Base-by-base conservation (phyloP, 257 asterid genomes). In the Prunella vulgaris region DNA sequence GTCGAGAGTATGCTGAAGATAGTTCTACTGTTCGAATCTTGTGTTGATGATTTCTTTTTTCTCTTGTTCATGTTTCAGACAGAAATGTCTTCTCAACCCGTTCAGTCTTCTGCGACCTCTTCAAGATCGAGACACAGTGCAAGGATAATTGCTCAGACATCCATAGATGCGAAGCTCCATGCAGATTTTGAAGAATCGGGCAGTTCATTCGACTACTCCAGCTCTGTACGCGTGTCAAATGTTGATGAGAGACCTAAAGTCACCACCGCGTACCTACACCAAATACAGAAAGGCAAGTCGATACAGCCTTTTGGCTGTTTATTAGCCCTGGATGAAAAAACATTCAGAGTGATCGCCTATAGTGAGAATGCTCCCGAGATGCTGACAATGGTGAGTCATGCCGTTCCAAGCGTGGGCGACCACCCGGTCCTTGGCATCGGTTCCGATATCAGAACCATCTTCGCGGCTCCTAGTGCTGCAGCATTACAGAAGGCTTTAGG, bases 301-400 rank as follows among this genome's bases (percentile, higher is more conserved):
- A 89, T 89, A 70, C 96, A 92, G 68, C 90, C 95, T 27, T 92
- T 92, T 68, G 97, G 97, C 37, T 92, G 97, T 73, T 67, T 92
- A 64, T 64, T 92, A 69, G 97, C 95, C 54, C 84, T 92, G 27
- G 94, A 92, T 73, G 94, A 87, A 66, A 92, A 83, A 78, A 84
- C 96, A 4, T 82, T 92, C 77, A 76, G 75, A 74, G 93, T 92
- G 63, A 82, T 89, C 53, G 97, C 97, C 71, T 92, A 82, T 49
- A 87, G 96, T 15, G 95, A 85, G 63, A 92, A 92, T 66, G 96
- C 97, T 15, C 87, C 93, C 0, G 97, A 92, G 64, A 83, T 92
- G 96, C 93, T 89, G 40, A 92, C 96, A 10, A 85, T 81, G 93
- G 92, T 84, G 76, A 83, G 84, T 42, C 96, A 92, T 35, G 90